Base-by-base conservation (phyloP, 768 basidiomycete genomes). In the Phlebiopsis flavidoalba region DNA sequence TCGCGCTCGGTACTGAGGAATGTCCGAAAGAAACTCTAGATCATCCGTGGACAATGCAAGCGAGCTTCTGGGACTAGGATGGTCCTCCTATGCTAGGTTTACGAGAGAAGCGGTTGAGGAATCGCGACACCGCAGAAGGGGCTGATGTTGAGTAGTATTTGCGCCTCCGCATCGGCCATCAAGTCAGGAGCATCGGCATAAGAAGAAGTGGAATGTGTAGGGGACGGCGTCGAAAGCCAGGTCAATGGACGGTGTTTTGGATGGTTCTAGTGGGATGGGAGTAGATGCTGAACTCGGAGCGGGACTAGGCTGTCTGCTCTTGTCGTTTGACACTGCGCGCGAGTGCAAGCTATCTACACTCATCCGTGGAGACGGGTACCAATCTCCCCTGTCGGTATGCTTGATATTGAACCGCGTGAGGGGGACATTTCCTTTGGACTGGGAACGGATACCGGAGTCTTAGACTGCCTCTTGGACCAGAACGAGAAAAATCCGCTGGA, bases 101-200 rank as follows among this genome's bases (percentile, higher is more conserved):
- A 7, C 73, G 69, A 26, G 74, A 86, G 71, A 95, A 90, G 52
- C 91, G 83, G 53, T 81, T 84, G 52, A 94, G 77, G 70, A 95
- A 95, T 5, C 93, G 84, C 11, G 92, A 91, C 35, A 95, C 89
- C 8, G 84, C 90, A 0, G 93, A 91, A 5, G 76, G 76, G 72
- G 68, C 2, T 70, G 40, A 2, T 65, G 63, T 11, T 65, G 51
- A 31, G 69, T n/a, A n/a, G 60, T 3, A 53, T 55, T 11, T 60
- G 61, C 1, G 64, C 53, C 22, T 45, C 31, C 4, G 60, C 64
- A 36, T 71, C 65, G 1, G 63, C 36, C 10, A 65, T 36, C 5
- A 66, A 58, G 33, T 68, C 67, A n/a, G 68, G 63, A 5, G 66
- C 61, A 15, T 64, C 55, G 56, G 66, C 57, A 53, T 69, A 64